Conservation (phyloP, 1,139 yeast genomes). For the Nakaseomyces bracarensis region DNA sequence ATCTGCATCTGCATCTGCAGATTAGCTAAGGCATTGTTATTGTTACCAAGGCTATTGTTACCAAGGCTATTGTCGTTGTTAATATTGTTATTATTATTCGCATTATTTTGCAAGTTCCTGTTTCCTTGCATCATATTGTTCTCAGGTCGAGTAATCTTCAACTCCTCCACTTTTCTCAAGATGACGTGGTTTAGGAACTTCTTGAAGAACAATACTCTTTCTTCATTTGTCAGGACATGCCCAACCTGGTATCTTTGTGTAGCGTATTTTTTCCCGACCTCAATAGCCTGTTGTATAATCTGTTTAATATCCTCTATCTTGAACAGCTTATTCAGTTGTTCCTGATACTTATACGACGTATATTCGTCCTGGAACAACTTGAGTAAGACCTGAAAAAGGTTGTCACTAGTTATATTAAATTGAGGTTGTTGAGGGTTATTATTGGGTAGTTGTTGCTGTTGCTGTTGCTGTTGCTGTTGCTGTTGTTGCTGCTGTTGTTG, state of each 20-base stretch:
- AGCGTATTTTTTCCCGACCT: slow-evolving; percentile 6
- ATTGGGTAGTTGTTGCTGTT: too few species aligned
- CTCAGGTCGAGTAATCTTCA: neutral
- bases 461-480: neutral
- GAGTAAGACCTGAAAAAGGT: slow-evolving; percentile 2
- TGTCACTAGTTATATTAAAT: neutral
- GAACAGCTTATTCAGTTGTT: slow-evolving; percentile 3
- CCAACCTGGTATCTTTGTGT: slow-evolving; percentile 4
- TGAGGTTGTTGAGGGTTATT: too few species aligned
- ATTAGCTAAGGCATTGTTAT: neutral
- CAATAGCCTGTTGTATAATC: slow-evolving; percentile 1
- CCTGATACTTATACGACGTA: slow-evolving; percentile 4
- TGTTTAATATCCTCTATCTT: slow-evolving; percentile 3
- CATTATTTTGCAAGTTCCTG: too few species aligned
- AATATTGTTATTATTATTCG: too few species aligned
- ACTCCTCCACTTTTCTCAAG: slow-evolving; percentile 4
- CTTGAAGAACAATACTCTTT: slow-evolving; percentile 3
- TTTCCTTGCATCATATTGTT: neutral
- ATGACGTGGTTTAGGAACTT: slow-evolving; percentile 4
- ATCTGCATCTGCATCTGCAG: too few species aligned
- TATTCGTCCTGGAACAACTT: slow-evolving; percentile 4
- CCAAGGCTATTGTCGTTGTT: neutral
- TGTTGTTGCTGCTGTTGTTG: neutral
- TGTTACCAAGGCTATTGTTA: neutral
- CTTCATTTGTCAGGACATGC: slow-evolving; percentile 5